These are phyloP conservation scores for Phytophthora hybrid DNA, from an alignment of 352 stramenopile genomes.

Conservation along the genomic window DNA sequence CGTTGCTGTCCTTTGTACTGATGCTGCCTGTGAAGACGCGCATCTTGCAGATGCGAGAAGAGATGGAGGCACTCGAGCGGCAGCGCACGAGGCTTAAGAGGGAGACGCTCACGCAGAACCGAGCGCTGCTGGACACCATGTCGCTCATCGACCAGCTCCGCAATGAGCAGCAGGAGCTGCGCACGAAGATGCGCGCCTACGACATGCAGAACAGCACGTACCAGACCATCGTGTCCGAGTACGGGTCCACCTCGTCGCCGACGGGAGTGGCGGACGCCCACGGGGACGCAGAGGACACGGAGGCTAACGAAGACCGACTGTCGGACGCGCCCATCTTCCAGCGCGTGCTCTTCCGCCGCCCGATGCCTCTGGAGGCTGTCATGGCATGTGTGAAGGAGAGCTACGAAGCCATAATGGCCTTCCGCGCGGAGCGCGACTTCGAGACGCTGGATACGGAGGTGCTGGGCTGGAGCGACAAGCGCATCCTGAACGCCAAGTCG, in stretches of 20 bases:
- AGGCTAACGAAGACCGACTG: slow-evolving; percentile 24
- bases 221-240: slow-evolving; percentile 63
- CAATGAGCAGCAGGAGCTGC: slow-evolving; percentile 47
- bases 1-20: no score
- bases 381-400: slow-evolving; percentile 60
- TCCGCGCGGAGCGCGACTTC: slow-evolving; percentile 50
- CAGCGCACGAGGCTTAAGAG: slow-evolving; percentile 54
- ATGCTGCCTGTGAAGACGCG: slow-evolving; percentile 33
- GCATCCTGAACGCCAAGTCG: slow-evolving; percentile 43
- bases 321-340: slow-evolving; percentile 56
- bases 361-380: slow-evolving; percentile 48
- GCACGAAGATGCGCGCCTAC: slow-evolving; percentile 39
- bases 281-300: not conserved
- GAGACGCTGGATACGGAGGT: slow-evolving; percentile 55
- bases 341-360: slow-evolving; percentile 51
- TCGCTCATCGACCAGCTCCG: slow-evolving; percentile 58
- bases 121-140: slow-evolving; percentile 45
- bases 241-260: slow-evolving; percentile 20
- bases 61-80: slow-evolving; percentile 54
- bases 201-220: slow-evolving; percentile 70
- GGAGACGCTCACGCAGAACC: slow-evolving; percentile 26
- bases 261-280: not conserved
- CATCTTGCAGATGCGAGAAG: slow-evolving; percentile 55
- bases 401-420: slow-evolving; percentile 72
- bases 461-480: slow-evolving; percentile 64